A percentile compares a stretch with the other conserved stretches of the same genome.
Evolutionary conservation across 164 flowering plant species (phyloP).

Genomic region (Chloranthus sessilifolius): DNA sequence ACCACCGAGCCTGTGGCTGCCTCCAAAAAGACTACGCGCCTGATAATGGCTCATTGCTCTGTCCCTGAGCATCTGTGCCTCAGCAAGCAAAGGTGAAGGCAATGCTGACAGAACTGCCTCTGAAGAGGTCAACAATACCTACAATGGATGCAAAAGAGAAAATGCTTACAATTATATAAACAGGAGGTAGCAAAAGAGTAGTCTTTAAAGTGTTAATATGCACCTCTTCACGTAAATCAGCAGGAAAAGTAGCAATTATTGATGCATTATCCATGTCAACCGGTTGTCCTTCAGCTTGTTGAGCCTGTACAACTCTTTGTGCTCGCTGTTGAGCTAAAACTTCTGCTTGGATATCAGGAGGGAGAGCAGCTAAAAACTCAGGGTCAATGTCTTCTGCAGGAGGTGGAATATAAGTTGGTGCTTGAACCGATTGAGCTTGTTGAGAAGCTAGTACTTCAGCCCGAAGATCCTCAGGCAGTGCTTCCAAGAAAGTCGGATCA

Average conservation of each 20-base stretch:
- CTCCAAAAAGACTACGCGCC: conserved; percentile 80
- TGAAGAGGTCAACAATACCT: conserved; percentile 95
- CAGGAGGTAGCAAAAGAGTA: not conserved
- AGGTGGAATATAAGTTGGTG: conserved; percentile 67
- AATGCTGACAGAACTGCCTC: conserved; percentile 85
- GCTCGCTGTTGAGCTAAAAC: conserved; percentile 93
- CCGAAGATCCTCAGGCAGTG: conserved; percentile 90
- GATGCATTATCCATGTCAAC: conserved; percentile 98
- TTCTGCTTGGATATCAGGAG: conserved; percentile 96
- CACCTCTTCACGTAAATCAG: conserved; percentile 98
- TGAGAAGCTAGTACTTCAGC: conserved; percentile 96
- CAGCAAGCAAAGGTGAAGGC: conserved; percentile 88
- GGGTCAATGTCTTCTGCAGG: conserved; percentile 88
- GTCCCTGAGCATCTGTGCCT: conserved; percentile 95
- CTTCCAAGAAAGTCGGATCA: conserved; percentile 95
- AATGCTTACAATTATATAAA: conserved; percentile 7
- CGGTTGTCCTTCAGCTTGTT: conserved; percentile 87
- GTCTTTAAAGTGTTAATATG: too few species aligned
- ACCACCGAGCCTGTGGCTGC: conserved; percentile 53
- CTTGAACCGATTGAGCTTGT: conserved; percentile 68
- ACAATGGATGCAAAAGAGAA: conserved; percentile 10
- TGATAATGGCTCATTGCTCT: conserved; percentile 94
- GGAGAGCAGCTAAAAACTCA: conserved; percentile 95
- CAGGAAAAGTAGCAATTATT: conserved; percentile 94
- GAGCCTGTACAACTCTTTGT: conserved; percentile 59